Evolutionary conservation across 2,329 filamentous ascomycete species (phyloP), one percentile per base, ranked within the genome.

Genomic region (Leptodontidium sp.): DNA sequence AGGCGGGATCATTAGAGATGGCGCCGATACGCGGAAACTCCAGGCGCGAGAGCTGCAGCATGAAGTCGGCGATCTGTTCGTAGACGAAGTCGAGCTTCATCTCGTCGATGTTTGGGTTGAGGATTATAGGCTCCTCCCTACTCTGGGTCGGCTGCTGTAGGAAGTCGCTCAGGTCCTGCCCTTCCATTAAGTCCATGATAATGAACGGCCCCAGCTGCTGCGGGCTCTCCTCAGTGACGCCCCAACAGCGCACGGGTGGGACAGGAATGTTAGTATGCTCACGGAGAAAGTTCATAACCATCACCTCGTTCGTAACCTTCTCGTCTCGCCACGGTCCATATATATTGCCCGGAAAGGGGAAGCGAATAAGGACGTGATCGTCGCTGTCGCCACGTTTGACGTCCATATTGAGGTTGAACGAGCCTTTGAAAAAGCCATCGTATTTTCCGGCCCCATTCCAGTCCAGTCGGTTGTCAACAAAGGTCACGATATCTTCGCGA

Each of bases 41-140:
- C 40, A 69, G 67, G 50, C 53, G 64, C 7, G 64, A 69, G 66
- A 69, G 58, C 45, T 69, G 49, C n/a, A 69, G 59, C 52, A 69
- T 64, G 32, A 64, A 69, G 45, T 45, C 43, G 50, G 67, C 58
- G 29, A 69, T 45, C 47, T 69, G 64, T 32, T 69, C 50, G 53
- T 50, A 69, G 32, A 69, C 29, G 35, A 29, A 35, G 52, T 64
- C 47, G 32, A 66, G 64, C 53, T 61, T 68, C 38, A 32, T 45
- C 52, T 65, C 26, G 24, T 70, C 61, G 43, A 70, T 70, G 49
- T 67, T 49, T 65, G 61, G 45, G 61, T 67, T 21, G 8, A 67
- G 57, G 65, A 65, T 67, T 21, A 38, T 45, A 45, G 26, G 29
- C 47, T 70, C 65, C 9, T 29, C 61, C 11, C 67, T 35, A 45